Evolutionary conservation across 2,329 filamentous ascomycete species (phyloP).

Genomic region (Pestalotiopsis sp.): DNA sequence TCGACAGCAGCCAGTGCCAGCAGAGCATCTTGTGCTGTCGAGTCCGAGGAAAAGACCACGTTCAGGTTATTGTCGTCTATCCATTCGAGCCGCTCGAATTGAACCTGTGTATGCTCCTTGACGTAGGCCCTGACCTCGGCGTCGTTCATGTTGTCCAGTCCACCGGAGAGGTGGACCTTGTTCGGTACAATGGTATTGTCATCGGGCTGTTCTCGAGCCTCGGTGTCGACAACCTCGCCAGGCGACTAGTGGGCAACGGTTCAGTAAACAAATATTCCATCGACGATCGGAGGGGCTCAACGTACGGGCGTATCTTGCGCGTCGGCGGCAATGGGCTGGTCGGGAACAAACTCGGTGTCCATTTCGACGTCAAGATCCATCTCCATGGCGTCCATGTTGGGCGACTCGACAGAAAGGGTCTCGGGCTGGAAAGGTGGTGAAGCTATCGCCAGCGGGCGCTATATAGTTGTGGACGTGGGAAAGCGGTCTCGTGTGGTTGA

Average conservation of each 20-base stretch:
- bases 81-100: conserved; percentile 78
- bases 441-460: background rate
- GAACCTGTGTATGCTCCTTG: conserved; percentile 59
- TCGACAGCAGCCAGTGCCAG: conserved; percentile 54
- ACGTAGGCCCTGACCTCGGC: conserved; percentile 79
- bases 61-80: conserved; percentile 93
- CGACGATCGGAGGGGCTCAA: background rate
- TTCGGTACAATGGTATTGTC: conserved; percentile 44
- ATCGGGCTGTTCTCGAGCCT: conserved; percentile 21
- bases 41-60: conserved; percentile 69
- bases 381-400: conserved; percentile 59
- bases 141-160: conserved; percentile 77
- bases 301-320: conserved; percentile 34
- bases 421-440: background rate
- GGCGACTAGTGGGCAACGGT: conserved; percentile 25
- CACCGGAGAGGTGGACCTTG: conserved; percentile 81
- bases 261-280: conserved; percentile 18
- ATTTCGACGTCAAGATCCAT: conserved; percentile 77
- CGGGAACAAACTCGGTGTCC: conserved; percentile 61
- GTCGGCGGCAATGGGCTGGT: conserved; percentile 37
- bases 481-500: too few species aligned
- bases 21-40: conserved; percentile 56
- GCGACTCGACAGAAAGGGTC: background rate
- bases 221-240: conserved; percentile 42
- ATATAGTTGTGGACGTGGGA: too few species aligned